Conservation (phyloP, 352 stramenopile genomes). For the Lagenidium sp. region DNA sequence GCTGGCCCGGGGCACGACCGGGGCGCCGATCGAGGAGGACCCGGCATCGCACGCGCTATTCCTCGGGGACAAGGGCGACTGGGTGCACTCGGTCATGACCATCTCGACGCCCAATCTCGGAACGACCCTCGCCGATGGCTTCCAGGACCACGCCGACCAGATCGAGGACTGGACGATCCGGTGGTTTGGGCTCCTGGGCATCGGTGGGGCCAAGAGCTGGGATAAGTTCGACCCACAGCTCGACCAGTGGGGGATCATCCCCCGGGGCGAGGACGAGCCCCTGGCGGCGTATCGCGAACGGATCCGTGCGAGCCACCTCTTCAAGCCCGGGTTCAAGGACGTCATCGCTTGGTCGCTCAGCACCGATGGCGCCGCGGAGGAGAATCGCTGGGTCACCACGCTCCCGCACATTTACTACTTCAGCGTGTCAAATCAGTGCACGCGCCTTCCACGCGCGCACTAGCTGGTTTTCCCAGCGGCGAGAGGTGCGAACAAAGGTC, state of each 20-base stretch:
- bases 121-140: slow-evolving; percentile 2
- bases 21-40: slow-evolving; percentile 3
- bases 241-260: slow-evolving; percentile 2
- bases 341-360: not conserved
- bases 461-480: too few relatives aligned
- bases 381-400: not conserved
- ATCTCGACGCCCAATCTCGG: slow-evolving; percentile 8
- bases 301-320: not conserved
- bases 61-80: slow-evolving; percentile 4
- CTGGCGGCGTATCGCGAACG: not conserved
- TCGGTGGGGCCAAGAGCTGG: not conserved
- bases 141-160: not conserved
- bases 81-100: slow-evolving; percentile 10
- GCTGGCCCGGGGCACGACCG: slow-evolving; percentile 3
- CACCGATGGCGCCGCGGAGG: not conserved
- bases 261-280: not conserved
- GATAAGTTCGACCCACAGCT: slow-evolving; percentile 1
- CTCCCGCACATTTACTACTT: not conserved
- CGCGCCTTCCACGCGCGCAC: not conserved
- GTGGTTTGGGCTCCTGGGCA: not conserved
- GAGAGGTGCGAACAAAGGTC: too few relatives aligned
- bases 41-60: slow-evolving; percentile 6
- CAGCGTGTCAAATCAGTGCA: not conserved
- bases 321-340: not conserved
- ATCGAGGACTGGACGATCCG: not conserved